Conservation (phyloP, 2,329 filamentous ascomycete species). For the Periglandula ipomoeae region DNA sequence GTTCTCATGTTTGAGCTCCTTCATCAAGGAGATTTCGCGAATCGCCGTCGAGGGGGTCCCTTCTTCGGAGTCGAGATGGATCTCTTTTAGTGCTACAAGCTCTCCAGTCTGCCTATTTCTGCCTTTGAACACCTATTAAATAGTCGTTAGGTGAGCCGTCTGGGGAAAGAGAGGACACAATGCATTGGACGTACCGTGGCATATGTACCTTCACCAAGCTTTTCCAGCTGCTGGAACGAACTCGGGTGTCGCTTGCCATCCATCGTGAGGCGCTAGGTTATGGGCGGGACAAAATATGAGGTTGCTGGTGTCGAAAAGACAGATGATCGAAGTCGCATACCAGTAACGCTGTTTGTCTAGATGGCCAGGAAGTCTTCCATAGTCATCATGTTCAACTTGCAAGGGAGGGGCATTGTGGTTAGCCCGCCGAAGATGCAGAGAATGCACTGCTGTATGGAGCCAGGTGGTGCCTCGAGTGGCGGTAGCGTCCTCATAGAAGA, state of each 20-base stretch:
- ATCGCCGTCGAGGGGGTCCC: conserved; percentile 96
- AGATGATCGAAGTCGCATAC: too few species aligned
- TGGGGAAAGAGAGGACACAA: not conserved
- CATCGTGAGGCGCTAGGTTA: conserved; percentile 43
- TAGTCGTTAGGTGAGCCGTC: conserved; percentile 9
- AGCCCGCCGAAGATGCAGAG: not conserved
- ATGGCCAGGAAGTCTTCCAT: not conserved
- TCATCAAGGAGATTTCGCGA: conserved; percentile 98
- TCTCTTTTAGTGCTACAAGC: conserved; percentile 94
- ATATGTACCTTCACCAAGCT: conserved; percentile 97
- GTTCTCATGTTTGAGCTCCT: conserved; percentile 97
- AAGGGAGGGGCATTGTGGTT: not conserved
- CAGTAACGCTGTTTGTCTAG: not conserved
- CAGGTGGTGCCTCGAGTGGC: not conserved
- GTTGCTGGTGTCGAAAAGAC: too few species aligned
- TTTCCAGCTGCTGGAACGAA: conserved; percentile 98
- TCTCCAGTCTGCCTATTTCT: conserved; percentile 95
- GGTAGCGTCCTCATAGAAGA: not conserved
- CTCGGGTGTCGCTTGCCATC: conserved; percentile 87
- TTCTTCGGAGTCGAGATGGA: conserved; percentile 97
- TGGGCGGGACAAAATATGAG: too few species aligned
- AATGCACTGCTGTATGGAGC: not conserved
- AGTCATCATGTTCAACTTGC: too few species aligned
- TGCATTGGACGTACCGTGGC: conserved; percentile 57
- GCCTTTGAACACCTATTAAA: conserved; percentile 83